These are phyloP conservation scores for Cronartium quercuum DNA, from an alignment of 1,284 basidiomycete genomes.

Conservation along the genomic window DNA sequence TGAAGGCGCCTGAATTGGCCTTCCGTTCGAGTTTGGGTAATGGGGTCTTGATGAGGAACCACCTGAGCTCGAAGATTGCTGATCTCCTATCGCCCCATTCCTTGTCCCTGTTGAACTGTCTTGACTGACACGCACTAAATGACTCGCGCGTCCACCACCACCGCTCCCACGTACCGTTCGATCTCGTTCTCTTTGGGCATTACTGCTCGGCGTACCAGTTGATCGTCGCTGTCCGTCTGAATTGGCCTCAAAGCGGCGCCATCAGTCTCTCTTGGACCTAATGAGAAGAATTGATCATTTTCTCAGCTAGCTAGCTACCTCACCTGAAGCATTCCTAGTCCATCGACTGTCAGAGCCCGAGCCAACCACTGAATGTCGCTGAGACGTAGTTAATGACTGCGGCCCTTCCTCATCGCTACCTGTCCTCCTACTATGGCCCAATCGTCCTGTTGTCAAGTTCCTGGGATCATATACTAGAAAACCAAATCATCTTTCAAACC, in stretches of 20 bases:
- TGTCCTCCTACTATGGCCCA: background rate
- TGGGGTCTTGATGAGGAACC: background rate
- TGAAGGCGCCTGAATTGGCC: background rate
- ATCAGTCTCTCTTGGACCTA: too few relatives aligned
- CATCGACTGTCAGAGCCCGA: too few relatives aligned
- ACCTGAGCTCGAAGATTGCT: conserved; percentile 35
- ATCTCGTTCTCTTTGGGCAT: conserved; percentile 4
- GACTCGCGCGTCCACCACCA: conserved; percentile 5
- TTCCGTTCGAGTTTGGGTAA: background rate
- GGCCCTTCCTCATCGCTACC: conserved; percentile 27
- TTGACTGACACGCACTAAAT: conserved; percentile 5
- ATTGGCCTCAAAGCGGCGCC: too few relatives aligned
- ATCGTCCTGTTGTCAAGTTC: conserved; percentile 1
- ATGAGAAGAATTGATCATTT: too few relatives aligned
- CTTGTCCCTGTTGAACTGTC: conserved; percentile 11
- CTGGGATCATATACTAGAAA: conserved; percentile 20
- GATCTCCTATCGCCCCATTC: background rate
- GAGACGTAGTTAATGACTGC: too few relatives aligned
- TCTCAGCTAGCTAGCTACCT: too few relatives aligned
- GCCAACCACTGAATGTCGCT: too few relatives aligned
- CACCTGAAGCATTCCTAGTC: too few relatives aligned
- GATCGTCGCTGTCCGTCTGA: too few relatives aligned
- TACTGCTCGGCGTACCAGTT: background rate
- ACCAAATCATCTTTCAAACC: too few relatives aligned
- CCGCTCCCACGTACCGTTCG: conserved; percentile 17